Base-by-base conservation (phyloP, 2,329 filamentous ascomycete genomes). In the Tricladium varicosporioides region DNA sequence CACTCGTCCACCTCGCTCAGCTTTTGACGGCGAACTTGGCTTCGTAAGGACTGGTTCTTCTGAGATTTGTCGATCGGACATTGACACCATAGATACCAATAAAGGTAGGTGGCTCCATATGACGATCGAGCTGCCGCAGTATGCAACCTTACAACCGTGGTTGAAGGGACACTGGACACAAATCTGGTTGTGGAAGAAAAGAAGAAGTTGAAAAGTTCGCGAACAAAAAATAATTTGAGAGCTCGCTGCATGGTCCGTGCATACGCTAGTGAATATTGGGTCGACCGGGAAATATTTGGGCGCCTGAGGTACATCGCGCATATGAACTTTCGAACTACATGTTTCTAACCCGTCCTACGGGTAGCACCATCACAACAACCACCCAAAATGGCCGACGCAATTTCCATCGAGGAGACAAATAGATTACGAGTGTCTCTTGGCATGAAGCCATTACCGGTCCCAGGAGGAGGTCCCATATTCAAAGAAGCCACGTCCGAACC, bases 61-160 rank as follows among this genome's bases (percentile, higher is more conserved):
- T 95, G 74, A 90, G 87, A 94, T 86, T 89, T 94, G 92, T 96
- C 91, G 89, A 92, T 90, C 85, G 88, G 89, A 92, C 79, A 91
- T 88, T 86, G 82, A 89, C 87, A 92, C 84, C 89, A 91, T 86
- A 36, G 54, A 51, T 36, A 62, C 60, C 64, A 48, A 53, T 67
- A 52, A 68, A 66, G 64, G 70, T 64, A 63, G 83, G 86, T 90
- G 88, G 86, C 87, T 92, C 89, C 89, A 86, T 91, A 72, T 74
- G 77, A 65, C 82, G 85, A 91, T 90, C 89, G 89, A 93, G 84
- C 86, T 93, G 89, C 85, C 81, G 71, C 84, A 89, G 82, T 76
- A 82, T 81, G 92, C 89, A 75, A 93, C 90, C 86, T 82, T 76
- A 78, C 72, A 70, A 65, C 78, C 75, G 87, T 87, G 91, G 78